Base-by-base conservation (phyloP, 2,329 filamentous ascomycete species). In the Geoglossum cookeanum region DNA sequence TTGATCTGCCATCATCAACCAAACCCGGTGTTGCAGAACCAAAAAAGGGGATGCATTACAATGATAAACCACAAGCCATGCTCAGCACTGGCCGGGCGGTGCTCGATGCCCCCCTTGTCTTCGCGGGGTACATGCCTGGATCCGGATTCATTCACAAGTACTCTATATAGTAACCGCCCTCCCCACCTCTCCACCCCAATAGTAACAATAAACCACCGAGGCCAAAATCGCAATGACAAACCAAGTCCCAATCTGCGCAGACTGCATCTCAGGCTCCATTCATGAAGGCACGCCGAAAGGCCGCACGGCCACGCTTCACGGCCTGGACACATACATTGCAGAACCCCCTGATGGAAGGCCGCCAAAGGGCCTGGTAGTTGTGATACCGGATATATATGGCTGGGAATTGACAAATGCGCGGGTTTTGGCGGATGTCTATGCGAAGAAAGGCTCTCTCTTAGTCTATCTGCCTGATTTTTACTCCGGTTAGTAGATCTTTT, bases 381-480 rank as follows among this genome's bases (percentile, higher is more conserved):
- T 79, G 55, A 69, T 81, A 35, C 71, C 77, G 0, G 78, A 80
- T 62, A 73, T 73, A 0, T 79, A 80, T 61, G 78, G 78, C 15
- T 77, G 76, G 72, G 68, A 71, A 1, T 74, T 80, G 60, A 65
- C 72, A 27, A 80, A 80, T 65, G 72, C 71, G 55, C 70, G 74
- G 42, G 65, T 79, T 4, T 64, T 80, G 37, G 76, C 76, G 4
- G 78, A 81, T 62, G 65, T 67, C 47, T 78, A 78, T 61, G 76
- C 77, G n/a, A 68, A 70, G 58, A 74, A 74, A 62, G 72, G 72
- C 3, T 67, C 68, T 13, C 78, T 72, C 62, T 68, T 66, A 7
- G 76, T 80, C 39, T 76, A 77, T 59, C 61, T 77, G n/a, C 78
- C 78, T 0, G 77, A 81, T 57, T 78, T 81, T 56, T 79, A 80